phyloP scores from a whole-genome alignment of 2,329 filamentous ascomycete genomes.

The Aspergillus sp. region DNA sequence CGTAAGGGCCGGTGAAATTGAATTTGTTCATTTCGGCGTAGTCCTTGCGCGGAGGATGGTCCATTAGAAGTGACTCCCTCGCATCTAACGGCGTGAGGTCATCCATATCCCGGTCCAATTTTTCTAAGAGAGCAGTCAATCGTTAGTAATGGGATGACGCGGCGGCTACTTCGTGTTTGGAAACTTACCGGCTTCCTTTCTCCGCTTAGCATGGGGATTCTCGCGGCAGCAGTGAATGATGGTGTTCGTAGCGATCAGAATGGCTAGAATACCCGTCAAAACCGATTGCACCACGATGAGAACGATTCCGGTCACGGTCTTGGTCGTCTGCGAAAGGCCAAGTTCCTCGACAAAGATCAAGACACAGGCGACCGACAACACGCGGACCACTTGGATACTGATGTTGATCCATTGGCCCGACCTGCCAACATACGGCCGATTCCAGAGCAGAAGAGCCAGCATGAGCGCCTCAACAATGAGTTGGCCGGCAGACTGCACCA shows the following conservation, averaged over 20 bases:
- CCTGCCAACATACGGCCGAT: constrained; percentile 79
- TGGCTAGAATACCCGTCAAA: constrained; percentile 77
- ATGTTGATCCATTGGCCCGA: constrained; percentile 94
- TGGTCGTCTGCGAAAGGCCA: constrained; percentile 83
- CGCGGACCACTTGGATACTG: constrained; percentile 81
- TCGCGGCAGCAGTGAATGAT: constrained; percentile 78
- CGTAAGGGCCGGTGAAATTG: constrained; percentile 41
- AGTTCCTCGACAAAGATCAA: constrained; percentile 93
- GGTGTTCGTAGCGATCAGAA: constrained; percentile 86
- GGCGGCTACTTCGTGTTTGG: too few relatives aligned
- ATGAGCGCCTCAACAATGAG: constrained; percentile 78
- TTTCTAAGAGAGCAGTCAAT: constrained; percentile 56
- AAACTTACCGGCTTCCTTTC: constrained; percentile 82
- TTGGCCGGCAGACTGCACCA: constrained; percentile 76
- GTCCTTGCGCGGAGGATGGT: constrained; percentile 48
- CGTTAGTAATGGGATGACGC: constrained; percentile 20
- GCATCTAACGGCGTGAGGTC: constrained; percentile 83
- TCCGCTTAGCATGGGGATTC: constrained; percentile 85
- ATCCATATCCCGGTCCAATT: constrained; percentile 73
- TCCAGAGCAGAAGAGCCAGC: constrained; percentile 77
- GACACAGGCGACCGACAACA: constrained; percentile 84
- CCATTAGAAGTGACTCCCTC: constrained; percentile 67
- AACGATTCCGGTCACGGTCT: constrained; percentile 90
- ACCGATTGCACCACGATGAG: constrained; percentile 88
- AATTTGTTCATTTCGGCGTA: constrained; percentile 41